These are phyloP conservation scores for Populus hybrid DNA, from an alignment of 441 rosid species.

Conservation along the genomic window DNA sequence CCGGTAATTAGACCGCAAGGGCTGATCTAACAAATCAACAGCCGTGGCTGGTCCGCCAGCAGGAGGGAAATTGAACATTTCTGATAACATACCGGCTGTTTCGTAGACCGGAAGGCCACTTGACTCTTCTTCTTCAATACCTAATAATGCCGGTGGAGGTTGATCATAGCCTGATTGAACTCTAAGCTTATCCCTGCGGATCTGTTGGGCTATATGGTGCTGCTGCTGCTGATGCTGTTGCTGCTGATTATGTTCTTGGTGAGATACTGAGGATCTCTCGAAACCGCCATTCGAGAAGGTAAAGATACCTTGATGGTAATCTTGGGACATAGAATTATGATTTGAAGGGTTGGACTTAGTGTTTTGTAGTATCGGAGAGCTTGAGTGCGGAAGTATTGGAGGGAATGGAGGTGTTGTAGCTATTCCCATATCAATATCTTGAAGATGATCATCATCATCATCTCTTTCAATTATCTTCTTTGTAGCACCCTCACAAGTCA, in stretches of 20 bases:
- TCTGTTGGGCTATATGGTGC: slow-evolving; percentile 51
- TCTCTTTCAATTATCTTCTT: slow-evolving; percentile 7
- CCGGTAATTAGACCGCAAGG: slow-evolving; percentile 42
- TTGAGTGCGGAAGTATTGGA: slow-evolving; percentile 29
- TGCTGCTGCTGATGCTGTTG: slow-evolving; percentile 40
- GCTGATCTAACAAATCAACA: slow-evolving; percentile 49
- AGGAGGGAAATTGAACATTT: slow-evolving; percentile 78
- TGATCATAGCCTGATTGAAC: slow-evolving; percentile 35
- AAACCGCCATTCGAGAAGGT: slow-evolving; percentile 76
- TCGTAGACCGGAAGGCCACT: slow-evolving; percentile 61
- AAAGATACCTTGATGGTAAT: slow-evolving; percentile 57
- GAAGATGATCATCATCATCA: slow-evolving; percentile 30
- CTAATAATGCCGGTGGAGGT: slow-evolving; percentile 40
- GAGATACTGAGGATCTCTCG: slow-evolving; percentile 40
- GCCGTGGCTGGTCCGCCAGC: slow-evolving; percentile 39
- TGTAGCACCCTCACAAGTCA: background rate
- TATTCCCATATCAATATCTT: slow-evolving; percentile 70
- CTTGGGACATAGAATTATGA: slow-evolving; percentile 77
- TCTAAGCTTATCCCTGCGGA: slow-evolving; percentile 62
- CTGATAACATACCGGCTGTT: slow-evolving; percentile 84
- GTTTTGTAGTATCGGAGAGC: slow-evolving; percentile 7
- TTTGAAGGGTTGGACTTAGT: slow-evolving; percentile 18
- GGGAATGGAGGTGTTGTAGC: slow-evolving; percentile 44
- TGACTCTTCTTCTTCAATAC: slow-evolving; percentile 53
- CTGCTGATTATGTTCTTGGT: slow-evolving; percentile 24